A percentile compares a stretch with the other conserved stretches of the same genome.
Evolutionary conservation across 345 rosid species (phyloP).

Genomic region (Punica granatum): DNA sequence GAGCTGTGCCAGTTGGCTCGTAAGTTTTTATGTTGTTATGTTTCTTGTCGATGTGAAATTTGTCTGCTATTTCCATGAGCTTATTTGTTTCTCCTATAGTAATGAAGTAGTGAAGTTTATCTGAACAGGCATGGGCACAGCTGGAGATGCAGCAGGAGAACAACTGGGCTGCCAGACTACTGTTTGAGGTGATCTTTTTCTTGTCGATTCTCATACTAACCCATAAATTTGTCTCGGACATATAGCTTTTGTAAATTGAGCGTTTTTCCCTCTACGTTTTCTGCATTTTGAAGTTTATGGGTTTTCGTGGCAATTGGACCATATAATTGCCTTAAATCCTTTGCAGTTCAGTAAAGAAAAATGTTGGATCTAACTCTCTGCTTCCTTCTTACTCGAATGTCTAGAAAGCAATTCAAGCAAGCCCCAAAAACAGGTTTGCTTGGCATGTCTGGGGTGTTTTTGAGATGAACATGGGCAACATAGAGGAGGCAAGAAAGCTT

Average conservation of each 20-base stretch:
- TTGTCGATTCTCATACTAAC: too few species aligned
- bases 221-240: too few species aligned
- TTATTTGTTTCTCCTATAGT: not conserved
- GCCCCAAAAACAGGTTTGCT: conserved; percentile 92
- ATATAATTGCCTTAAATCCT: not conserved
- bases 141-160: conserved; percentile 85
- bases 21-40: conserved; percentile 30
- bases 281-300: too few species aligned
- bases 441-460: conserved; percentile 98
- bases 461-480: conserved; percentile 66
- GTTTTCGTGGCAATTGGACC: too few species aligned
- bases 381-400: conserved; percentile 3
- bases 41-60: not conserved
- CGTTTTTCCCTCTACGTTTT: too few species aligned
- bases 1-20: conserved; percentile 99
- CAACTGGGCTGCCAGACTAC: conserved; percentile 56
- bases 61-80: not conserved
- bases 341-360: not conserved
- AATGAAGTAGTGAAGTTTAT: conserved; percentile 5
- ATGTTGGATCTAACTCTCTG: not conserved
- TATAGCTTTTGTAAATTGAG: too few species aligned
- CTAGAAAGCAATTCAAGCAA: conserved; percentile 88
- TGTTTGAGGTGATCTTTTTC: conserved; percentile 62
- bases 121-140: conserved; percentile 87
- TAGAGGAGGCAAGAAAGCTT: conserved; percentile 73